Base-by-base conservation (phyloP, 2,329 filamentous ascomycete genomes). In the Fusarium xylarioides region DNA sequence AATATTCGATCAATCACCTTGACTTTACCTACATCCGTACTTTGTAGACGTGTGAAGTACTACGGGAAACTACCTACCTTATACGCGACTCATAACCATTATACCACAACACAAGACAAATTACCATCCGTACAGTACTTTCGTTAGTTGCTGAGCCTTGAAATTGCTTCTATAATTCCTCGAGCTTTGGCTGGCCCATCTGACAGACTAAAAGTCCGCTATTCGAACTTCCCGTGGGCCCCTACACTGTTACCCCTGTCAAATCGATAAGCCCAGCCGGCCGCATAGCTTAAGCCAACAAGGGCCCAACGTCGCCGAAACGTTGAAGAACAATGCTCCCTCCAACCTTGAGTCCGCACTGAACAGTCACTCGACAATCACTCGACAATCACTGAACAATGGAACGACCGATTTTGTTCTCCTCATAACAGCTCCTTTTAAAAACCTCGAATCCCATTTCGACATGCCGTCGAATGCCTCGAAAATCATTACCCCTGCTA, bases 191-290 rank as follows among this genome's bases (percentile, higher is more conserved):
- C 38, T 44, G 53, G 38, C 23, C 35, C 57, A 53, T 53, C 35
- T 61, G 28, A 44, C 28, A 52, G n/a, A 42, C 56, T 50, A 44
- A 62, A 44, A 64, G 32, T 53, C 46, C 50, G 52, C 50, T 69
- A 65, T 70, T 65, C 47, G 43, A 65, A 66, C 52, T 46, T 40
- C 46, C 50, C 65, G 40, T 63, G 38, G 50, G 61, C 49, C 65
- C 50, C 55, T 61, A 53, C 47, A 14, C 49, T 56, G 15, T 61
- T 42, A 55, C 70, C 70, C 70, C 58, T 74, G 67, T 52, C 66
- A 67, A 76, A 72, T 77, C 73, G 73, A 78, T 78, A 78, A 77
- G 76, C 71, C 66, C 55, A 53, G 23, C 23, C 23, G 34, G 16
- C 50, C 14, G 23, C 50, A 67, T 37, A 62, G 57, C 65, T 62